Evolutionary conservation across 2,329 filamentous ascomycete genomes (phyloP), one percentile per base, ranked within the genome.

Genomic region (Pseudofabraea citricarpa): DNA sequence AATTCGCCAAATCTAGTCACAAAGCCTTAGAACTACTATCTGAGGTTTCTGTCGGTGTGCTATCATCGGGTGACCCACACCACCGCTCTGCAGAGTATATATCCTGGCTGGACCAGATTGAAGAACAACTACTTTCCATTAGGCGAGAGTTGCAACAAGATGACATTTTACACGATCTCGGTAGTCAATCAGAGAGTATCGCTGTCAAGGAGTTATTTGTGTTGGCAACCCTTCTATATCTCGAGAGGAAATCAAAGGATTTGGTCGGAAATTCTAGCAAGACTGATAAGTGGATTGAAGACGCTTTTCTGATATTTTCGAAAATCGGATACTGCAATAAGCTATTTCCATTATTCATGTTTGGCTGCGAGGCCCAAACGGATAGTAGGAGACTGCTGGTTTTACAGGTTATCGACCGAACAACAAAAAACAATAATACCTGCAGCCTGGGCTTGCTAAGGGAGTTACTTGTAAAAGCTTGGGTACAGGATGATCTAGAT

Each of bases 151-250:
- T 36, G 4, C 10, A 36, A 36, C 32, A 36, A 3, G 10, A 36
- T 36, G 4, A 10, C 32, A 12, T 16, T 36, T 16, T 36, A 36
- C 18, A 10, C 18, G 4, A 36, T 18, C 10, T 36, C 4, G 32
- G 18, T 36, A 13, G 18, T 16, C 32, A 36, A 36, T 36, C 32
- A 36, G 32, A 36, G 32, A 36, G 32, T 36, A 16, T 36, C 32
- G 32, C 32, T 16, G 4, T 36, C 16, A 36, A 36, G 32, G 32
- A 36, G 32, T 36, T 36, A 36, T 36, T 36, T 36, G 32, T 36
- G 9, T 16, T 36, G 4, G 32, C 32, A 36, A 18, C 4, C 9
- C 4, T 36, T 12, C n/a, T 36, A 20, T 36, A 36, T 4, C 10
- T 37, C 40, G 36, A 16, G 38, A 13, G 27, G 18, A 43, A 19